Evolutionary conservation across 164 flowering plant genomes (phyloP), one percentile per base, ranked within the genome.

Genomic region (Tinospora cordifolia): DNA sequence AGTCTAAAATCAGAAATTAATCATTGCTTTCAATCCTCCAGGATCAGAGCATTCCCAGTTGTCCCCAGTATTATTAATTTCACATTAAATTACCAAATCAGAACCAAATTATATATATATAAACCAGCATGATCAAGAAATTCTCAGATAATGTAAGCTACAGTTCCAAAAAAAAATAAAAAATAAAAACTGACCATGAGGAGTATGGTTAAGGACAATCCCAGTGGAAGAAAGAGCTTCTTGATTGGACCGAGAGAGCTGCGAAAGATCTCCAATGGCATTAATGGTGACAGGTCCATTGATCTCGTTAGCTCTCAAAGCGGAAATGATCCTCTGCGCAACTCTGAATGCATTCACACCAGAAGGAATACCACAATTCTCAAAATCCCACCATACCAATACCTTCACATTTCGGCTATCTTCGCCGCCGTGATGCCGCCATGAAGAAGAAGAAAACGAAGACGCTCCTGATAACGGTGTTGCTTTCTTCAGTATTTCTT

Each of bases 361-460:
- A 6, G 44, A 15, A 7, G 96, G 93, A 17, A 87, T 9, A 14
- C 51, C 0, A 69, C 97, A 92, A 70, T 88, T 94, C 85, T 94
- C 93, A 58, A 94, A 82, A 75, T 94, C 98, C 98, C 98, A 94
- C 98, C 97, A 94, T 6, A 94, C 98, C 0, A 92, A 87, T 0
- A 91, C 92, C 80, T 79, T 84, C 17, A 94, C 95, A 19, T 69
- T 76, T 19, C 84, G 78, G 27, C 78, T 75, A 69, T 81, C 84
- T 38, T 83, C 87, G 17, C 74, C 85, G 54, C 66, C 66, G 12
- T 78, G 75, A 22, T 75, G 69, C 60, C 60, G 60, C 39, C 71
- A 60, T 4, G 77, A 71, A 14, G 75, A 57, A 17, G 75, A 63
- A 0, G 75, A 51, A 19, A 13, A 47, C 14, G 59, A 19, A n/a